These are phyloP conservation scores for Penicillium turbatum DNA, from an alignment of 495 filamentous ascomycete species.

Conservation along the genomic window DNA sequence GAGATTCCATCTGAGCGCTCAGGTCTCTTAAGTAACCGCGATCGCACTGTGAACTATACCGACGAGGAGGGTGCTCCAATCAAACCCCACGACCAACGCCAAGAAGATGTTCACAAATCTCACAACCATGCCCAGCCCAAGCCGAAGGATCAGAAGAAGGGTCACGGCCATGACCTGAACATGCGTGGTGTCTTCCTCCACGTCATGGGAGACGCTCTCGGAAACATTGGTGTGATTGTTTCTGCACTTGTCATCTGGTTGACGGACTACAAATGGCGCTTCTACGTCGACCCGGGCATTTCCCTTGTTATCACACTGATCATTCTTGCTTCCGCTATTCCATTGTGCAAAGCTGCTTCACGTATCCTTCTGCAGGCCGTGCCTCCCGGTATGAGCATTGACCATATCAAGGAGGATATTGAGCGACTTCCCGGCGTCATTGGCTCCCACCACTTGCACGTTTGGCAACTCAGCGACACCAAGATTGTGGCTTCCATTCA, in stretches of 20 bases:
- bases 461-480: slow-evolving; percentile 94
- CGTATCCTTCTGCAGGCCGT: slow-evolving; percentile 92
- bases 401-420: slow-evolving; percentile 91
- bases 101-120: slow-evolving; percentile 37
- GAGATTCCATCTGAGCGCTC: slow-evolving; percentile 38
- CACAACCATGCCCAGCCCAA: slow-evolving; percentile 84
- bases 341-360: slow-evolving; percentile 88
- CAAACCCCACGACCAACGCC: slow-evolving; percentile 8
- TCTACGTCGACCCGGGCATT: slow-evolving; percentile 86
- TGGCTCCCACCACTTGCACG: slow-evolving; percentile 90
- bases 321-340: slow-evolving; percentile 86
- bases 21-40: slow-evolving; percentile 30
- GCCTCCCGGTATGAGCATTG: slow-evolving; percentile 76
- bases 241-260: slow-evolving; percentile 92
- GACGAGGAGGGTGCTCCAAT: slow-evolving; percentile 26
- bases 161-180: slow-evolving; percentile 84
- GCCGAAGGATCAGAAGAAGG: slow-evolving; percentile 51
- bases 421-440: slow-evolving; percentile 74
- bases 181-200: slow-evolving; percentile 98
- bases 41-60: slow-evolving; percentile 39
- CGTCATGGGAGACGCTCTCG: slow-evolving; percentile 92
- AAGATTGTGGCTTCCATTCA: slow-evolving; percentile 90
- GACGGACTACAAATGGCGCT: slow-evolving; percentile 60
- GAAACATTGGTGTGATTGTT: slow-evolving; percentile 94
- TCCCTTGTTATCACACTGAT: slow-evolving; percentile 96